Evolutionary conservation across 352 stramenopile species (phyloP).

Genomic region (Pythium plurisporium): DNA sequence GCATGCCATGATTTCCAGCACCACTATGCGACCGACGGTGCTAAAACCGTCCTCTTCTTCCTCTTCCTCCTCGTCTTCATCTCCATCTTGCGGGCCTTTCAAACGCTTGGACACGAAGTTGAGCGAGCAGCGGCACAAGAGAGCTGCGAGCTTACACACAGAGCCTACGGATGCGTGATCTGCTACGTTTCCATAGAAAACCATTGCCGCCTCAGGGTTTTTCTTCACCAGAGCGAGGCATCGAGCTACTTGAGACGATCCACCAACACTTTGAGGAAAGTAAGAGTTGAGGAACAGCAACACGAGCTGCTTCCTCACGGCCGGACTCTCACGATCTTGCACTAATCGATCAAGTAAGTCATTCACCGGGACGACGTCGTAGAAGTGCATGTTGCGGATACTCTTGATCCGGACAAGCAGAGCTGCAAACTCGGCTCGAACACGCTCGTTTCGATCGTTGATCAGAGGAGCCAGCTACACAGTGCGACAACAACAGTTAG

Average conservation of each 20-base stretch:
- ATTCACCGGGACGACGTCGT: slow-evolving; percentile 78
- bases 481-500: not conserved
- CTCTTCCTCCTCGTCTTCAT: slow-evolving; percentile 61
- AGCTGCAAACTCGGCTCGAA: slow-evolving; percentile 70
- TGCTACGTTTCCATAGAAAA: slow-evolving; percentile 78
- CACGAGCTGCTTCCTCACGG: slow-evolving; percentile 72
- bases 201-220: slow-evolving; percentile 70
- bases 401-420: slow-evolving; percentile 86
- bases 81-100: slow-evolving; percentile 36
- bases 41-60: slow-evolving; percentile 69
- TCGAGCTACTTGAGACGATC: slow-evolving; percentile 76
- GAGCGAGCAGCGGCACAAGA: slow-evolving; percentile 69
- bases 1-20: slow-evolving; percentile 68
- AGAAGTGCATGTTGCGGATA: slow-evolving; percentile 84
- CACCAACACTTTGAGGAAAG: slow-evolving; percentile 77
- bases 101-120: slow-evolving; percentile 73
- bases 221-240: slow-evolving; percentile 79
- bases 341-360: slow-evolving; percentile 72
- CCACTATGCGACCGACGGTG: slow-evolving; percentile 61
- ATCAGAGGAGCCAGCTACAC: slow-evolving; percentile 67
- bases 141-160: slow-evolving; percentile 74
- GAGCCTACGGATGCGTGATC: slow-evolving; percentile 74
- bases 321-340: slow-evolving; percentile 45
- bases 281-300: slow-evolving; percentile 86
- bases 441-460: slow-evolving; percentile 80